These are phyloP conservation scores for Chaetomium olivaceum DNA, from an alignment of 2,329 filamentous ascomycete genomes.

Conservation along the genomic window DNA sequence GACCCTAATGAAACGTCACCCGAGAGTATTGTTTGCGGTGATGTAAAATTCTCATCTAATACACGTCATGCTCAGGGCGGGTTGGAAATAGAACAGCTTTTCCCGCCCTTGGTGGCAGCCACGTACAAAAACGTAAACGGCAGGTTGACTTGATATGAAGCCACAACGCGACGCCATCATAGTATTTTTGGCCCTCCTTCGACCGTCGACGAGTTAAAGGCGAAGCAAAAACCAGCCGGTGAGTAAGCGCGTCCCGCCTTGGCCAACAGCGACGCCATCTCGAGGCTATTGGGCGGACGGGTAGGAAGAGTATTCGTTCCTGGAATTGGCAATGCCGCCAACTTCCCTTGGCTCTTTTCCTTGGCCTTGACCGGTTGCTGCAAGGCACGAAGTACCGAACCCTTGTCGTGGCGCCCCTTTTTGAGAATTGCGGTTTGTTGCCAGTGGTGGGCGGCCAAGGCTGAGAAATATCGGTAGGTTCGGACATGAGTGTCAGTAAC, in stretches of 20 bases:
- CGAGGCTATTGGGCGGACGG: neutral
- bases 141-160: neutral
- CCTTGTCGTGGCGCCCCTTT: neutral
- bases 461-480: neutral
- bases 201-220: neutral
- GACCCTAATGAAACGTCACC: neutral
- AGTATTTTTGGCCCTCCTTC: neutral
- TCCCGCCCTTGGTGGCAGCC: neutral
- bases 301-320: neutral
- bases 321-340: neutral
- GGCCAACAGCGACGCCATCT: neutral
- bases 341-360: neutral
- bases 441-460: neutral
- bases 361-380: slow-evolving; percentile 1
- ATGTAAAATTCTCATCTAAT: neutral
- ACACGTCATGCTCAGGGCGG: neutral
- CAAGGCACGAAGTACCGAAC: neutral
- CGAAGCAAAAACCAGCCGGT: neutral
- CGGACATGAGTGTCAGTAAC: neutral
- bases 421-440: neutral
- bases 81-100: neutral
- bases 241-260: neutral
- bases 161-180: neutral
- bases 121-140: neutral
- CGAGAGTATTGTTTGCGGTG: neutral